Base-by-base conservation (phyloP, 495 filamentous ascomycete genomes). In the Hyaloscypha variabilis region DNA sequence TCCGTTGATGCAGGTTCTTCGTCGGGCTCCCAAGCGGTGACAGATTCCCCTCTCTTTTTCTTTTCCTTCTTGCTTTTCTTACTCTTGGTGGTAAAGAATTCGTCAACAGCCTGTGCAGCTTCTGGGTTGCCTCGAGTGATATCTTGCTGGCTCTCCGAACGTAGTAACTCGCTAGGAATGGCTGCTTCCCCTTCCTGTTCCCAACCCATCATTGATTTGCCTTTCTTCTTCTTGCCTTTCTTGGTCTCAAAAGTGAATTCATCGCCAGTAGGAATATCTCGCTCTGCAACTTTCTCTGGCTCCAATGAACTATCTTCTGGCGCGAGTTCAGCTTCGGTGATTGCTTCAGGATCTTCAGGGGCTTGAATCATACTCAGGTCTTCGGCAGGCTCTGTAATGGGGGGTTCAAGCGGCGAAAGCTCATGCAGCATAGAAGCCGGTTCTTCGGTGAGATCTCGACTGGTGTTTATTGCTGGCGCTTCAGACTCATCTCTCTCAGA, bases 191-290 rank as follows among this genome's bases (percentile, higher is more conserved):
- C 59, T 28, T 64, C 53, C 8, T 52, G 50, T 56, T 55, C 66
- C 67, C 64, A 66, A 25, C 26, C 17, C 5, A 23, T 17, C 14
- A 21, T 10, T 13, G 55, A 65, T 34, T 65, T 65, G 21, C 55
- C 36, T 54, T 77, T 81, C 21, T 77, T 81, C 19, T 78, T 75
- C 64, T 83, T 65, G 34, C 21, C 79, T 51, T 75, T 77, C 51
- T 77, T 62, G 39, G 24, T 29, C 29, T 14, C 17, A 10, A 8
- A 19, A 24, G 30, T 14, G 31, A 63, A 62, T 31, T 74, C 75
- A n/a, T 63, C 61, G 8, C 72, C 71, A n/a, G 75, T 67, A 28
- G 70, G 62, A 28, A 73, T 65, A 31, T 68, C 66, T 13, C 67
- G 29, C 8, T 62, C 53, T 30, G 67, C 56, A 30, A 28, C 49